Percentiles rank a stretch among this genome's conserved stretches.
These are phyloP conservation scores for Sphaceloma murrayae DNA, from an alignment of 2,329 filamentous ascomycete species.

Conservation along the genomic window DNA sequence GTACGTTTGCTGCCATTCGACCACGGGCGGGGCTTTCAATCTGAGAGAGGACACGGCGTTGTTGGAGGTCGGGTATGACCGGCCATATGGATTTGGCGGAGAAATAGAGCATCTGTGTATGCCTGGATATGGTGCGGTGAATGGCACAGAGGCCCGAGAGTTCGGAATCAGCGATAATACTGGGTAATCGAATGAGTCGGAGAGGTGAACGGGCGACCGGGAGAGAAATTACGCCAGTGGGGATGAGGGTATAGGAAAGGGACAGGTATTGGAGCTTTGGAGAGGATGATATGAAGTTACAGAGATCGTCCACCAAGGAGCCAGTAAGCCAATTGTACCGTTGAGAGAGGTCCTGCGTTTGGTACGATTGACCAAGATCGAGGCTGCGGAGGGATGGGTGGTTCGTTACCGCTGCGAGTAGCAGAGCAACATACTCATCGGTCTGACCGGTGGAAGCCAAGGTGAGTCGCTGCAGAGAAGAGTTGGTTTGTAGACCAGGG, in stretches of 20 bases:
- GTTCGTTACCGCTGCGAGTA: slow-evolving; percentile 32
- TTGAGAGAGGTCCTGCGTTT: slow-evolving; percentile 38
- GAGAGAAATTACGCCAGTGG: slow-evolving; percentile 21
- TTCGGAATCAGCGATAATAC: slow-evolving; percentile 12
- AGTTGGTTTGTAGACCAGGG: slow-evolving; percentile 22
- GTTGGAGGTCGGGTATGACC: too few species aligned
- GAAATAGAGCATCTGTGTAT: slow-evolving; percentile 32
- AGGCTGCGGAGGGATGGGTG: slow-evolving; percentile 33
- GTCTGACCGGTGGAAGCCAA: slow-evolving; percentile 39
- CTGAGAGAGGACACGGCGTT: too few species aligned
- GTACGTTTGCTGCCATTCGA: slow-evolving; percentile 23
- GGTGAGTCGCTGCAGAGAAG: slow-evolving; percentile 24
- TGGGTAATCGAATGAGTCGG: background rate
- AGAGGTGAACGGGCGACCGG: slow-evolving; percentile 19
- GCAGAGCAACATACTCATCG: slow-evolving; percentile 32
- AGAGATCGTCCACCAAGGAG: slow-evolving; percentile 28
- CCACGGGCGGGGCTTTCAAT: slow-evolving; percentile 12
- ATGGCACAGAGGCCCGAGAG: slow-evolving; percentile 24
- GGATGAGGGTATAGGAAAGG: slow-evolving; percentile 32
- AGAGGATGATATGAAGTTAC: slow-evolving; percentile 28
- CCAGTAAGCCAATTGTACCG: slow-evolving; percentile 43
- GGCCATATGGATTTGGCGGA: slow-evolving; percentile 32
- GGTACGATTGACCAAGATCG: slow-evolving; percentile 40
- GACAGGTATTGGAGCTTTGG: slow-evolving; percentile 35
- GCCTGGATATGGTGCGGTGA: slow-evolving; percentile 26